Evolutionary conservation across 192 early-diverging fungal genomes (phyloP), one percentile per base, ranked within the genome.

Genomic region (Backusella tarrabulga): DNA sequence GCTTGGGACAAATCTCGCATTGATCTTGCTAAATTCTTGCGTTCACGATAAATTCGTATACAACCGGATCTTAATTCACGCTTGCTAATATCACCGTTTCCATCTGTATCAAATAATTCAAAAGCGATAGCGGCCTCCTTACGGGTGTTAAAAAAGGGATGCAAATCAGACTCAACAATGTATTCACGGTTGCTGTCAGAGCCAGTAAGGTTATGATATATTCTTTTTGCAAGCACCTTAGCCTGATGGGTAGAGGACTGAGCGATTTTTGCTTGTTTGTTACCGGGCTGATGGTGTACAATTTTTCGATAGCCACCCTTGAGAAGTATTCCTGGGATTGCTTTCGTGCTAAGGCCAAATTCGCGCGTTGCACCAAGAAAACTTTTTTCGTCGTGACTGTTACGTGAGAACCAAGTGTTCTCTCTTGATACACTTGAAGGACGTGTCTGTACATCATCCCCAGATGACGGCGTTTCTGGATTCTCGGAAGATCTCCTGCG

Each of bases 31-130:
- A 98, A 82, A 21, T 87, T 82, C 23, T 92, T 88, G 34, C 94
- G 91, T 73, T 98, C 95, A 78, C 90, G 89, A 86, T 96, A 98
- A 15, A 93, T 89, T 19, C 86, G 85, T 40, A 97, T 80, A 54
- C 95, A 91, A 32, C 87, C 86, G 56, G 93, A 89, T 34, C 92
- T 93, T 76, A 98, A 86, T 81, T 98, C 96, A 34, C 86, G 85
- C 52, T 90, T 89, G 74, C 91, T 93, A 42, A 98, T 89, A 68
- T 95, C 93, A 46, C 95, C 95, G 79, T 95, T 95, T 32, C 87
- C 88, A 85, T 98, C 95, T 80, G 91, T 91, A 84, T 97, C 96
- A 80, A 97, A 95, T 41, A 96, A 83, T n/a, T 80, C 83, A 87
- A 97, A 97, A 19, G 96, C 96, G 77, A 92, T 88, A 29, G 89